Evolutionary conservation across 495 filamentous ascomycete species (phyloP), one percentile per base, ranked within the genome.

Genomic region (Lophiotrema nucula): DNA sequence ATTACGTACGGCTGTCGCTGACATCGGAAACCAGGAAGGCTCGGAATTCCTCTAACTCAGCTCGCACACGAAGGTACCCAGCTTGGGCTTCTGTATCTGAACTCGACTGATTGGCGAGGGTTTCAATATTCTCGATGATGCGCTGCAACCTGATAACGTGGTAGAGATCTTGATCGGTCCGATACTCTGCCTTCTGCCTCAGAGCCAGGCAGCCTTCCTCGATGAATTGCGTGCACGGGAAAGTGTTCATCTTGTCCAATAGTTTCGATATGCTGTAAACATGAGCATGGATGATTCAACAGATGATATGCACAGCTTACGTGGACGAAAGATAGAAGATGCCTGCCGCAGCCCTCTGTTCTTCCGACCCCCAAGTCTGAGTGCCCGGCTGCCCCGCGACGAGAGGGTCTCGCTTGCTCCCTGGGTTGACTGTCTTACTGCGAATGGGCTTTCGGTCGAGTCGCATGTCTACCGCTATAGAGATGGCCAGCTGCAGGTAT

Each of bases 241-340:
- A 58, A 2, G 43, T 55, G 35, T 50, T 58, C 60, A 59, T 43
- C 42, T 64, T 64, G 47, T 64, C 48, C 22, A 64, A 33, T 4
- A 64, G 48, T 15, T 49, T 47, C 26, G 60, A 58, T 12, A 64
- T 45, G 35, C 53, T 63, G 26, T 13, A 5, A 18, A 39, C 10
- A 38, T 62, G 19, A 56, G 51, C 19, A 21, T n/a, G 10, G 2
- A 1, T 6, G 24, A 8, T 3, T 23, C 11, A 2, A 52, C 2
- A 21, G 3, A n/a, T 25, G 16, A n/a, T 3, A n/a, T 26, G 21
- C 18, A 2, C 42, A 16, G 33, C 50, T 44, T 62, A 62, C 58
- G 53, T 57, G 5, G 60, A 63, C 22, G 60, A 52, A 3, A 63
- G 27, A 27, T 57, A 63, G 46, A 57, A 63, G 22, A 47, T 33